Evolutionary conservation across 208 protist species (phyloP).

Genomic region (Acanthamoeba castellanii): DNA sequence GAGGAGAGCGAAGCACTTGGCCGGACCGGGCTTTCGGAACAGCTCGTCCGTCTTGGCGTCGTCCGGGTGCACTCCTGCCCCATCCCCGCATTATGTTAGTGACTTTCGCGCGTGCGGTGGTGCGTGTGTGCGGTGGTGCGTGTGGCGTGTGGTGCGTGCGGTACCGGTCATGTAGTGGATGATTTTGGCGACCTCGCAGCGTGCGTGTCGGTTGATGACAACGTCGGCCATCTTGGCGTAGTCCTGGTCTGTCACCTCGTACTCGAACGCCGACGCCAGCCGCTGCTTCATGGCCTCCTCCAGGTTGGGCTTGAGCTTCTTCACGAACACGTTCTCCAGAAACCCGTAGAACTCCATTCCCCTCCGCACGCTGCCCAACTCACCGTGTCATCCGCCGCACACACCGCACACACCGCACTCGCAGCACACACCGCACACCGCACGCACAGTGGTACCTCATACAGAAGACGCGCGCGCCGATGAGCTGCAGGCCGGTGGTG

Average conservation of each 20-base stretch:
- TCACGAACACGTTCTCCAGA: not conserved
- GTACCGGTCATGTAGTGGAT: constrained; percentile 53
- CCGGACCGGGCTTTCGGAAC: not conserved
- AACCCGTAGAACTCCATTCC: constrained; percentile 22
- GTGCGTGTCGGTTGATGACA: not conserved
- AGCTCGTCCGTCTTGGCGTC: not conserved
- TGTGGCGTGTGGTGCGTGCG: not conserved
- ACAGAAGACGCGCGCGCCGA: constrained; percentile 15
- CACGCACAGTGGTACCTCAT: not conserved
- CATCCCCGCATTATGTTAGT: not conserved
- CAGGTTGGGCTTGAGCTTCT: constrained; percentile 5
- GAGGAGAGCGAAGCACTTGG: constrained; percentile 22
- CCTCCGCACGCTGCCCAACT: not conserved
- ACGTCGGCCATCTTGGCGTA: not conserved
- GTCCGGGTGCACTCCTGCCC: not conserved
- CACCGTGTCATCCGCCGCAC: not conserved
- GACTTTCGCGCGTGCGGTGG: not conserved
- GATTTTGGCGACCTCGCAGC: not conserved
- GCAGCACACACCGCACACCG: not conserved
- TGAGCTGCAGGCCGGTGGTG: constrained; percentile 29
- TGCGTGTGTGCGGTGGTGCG: not conserved
- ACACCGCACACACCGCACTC: not conserved
- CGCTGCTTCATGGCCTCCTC: not conserved
- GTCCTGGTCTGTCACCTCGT: not conserved
- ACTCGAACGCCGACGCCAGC: not conserved